Conservation (phyloP, 108 stramenopile species). For the Pseudonitzschia multiseries region DNA sequence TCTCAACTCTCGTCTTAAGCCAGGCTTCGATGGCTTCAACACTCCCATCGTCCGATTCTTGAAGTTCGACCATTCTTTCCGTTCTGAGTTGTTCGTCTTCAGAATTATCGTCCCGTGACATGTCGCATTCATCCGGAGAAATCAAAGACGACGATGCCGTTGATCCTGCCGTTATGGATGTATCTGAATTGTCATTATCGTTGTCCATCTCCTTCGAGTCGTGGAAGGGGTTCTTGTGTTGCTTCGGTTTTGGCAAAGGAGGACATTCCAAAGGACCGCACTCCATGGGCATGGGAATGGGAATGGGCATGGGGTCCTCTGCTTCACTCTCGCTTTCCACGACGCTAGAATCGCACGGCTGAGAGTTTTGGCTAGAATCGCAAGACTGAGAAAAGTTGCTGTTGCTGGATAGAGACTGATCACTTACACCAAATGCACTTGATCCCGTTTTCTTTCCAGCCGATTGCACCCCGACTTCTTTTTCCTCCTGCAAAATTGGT, state of each 20-base stretch:
- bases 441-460: background rate
- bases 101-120: background rate
- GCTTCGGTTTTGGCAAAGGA: background rate
- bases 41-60: background rate
- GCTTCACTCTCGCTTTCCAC: constrained; percentile 2
- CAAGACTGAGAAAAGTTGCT: too few relatives aligned
- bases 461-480: background rate
- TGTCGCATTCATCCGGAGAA: constrained; percentile 2
- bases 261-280: background rate
- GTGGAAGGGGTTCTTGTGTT: background rate
- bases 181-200: background rate
- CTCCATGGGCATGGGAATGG: background rate
- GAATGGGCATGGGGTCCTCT: background rate
- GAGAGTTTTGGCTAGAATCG: background rate
- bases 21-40: constrained; percentile 4
- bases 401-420: too few relatives aligned
- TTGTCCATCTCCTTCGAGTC: background rate
- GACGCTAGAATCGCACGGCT: background rate
- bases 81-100: background rate
- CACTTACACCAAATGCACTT: background rate
- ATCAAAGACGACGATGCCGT: background rate
- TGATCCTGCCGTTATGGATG: background rate
- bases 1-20: background rate
- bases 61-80: background rate
- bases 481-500: background rate